Evolutionary conservation across 164 flowering plant genomes (phyloP).

Genomic region (Piper betle): DNA sequence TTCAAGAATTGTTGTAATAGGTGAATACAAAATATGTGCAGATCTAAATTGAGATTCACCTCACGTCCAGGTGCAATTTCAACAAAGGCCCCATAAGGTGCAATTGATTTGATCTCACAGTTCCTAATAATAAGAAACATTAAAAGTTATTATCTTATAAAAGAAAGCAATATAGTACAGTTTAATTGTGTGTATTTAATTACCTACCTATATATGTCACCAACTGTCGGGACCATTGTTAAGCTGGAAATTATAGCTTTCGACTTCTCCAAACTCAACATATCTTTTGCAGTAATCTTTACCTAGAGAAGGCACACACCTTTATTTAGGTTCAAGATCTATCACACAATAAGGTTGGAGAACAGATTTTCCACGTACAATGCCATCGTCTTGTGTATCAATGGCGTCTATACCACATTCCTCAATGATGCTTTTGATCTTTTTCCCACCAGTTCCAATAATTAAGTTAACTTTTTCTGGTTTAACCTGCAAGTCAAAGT

Average conservation of each 20-base stretch:
- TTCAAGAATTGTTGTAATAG: too few species aligned
- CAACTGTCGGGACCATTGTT: constrained; percentile 85
- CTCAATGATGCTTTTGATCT: constrained; percentile 85
- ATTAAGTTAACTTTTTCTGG: constrained; percentile 66
- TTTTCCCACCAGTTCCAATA: constrained; percentile 96
- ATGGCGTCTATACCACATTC: constrained; percentile 85
- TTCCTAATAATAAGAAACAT: constrained; percentile 30
- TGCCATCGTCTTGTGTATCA: constrained; percentile 74
- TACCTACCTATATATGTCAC: constrained; percentile 70
- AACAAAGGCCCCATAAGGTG: constrained; percentile 84
- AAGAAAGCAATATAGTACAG: not conserved
- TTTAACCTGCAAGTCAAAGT: constrained; percentile 35
- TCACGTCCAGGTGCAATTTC: constrained; percentile 96
- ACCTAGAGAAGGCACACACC: constrained; percentile 38
- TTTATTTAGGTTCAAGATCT: not conserved
- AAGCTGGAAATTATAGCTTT: constrained; percentile 67
- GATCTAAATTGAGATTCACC: constrained; percentile 30
- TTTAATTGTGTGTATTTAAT: too few species aligned
- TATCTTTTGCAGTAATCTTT: constrained; percentile 79
- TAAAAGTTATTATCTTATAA: not conserved
- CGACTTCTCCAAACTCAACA: constrained; percentile 67
- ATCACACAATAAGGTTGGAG: not conserved
- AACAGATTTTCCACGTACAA: constrained; percentile 28
- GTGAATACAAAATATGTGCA: too few species aligned
- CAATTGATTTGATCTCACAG: constrained; percentile 78